Conservation (phyloP, 495 filamentous ascomycete species). For the Neurospora sp. region DNA sequence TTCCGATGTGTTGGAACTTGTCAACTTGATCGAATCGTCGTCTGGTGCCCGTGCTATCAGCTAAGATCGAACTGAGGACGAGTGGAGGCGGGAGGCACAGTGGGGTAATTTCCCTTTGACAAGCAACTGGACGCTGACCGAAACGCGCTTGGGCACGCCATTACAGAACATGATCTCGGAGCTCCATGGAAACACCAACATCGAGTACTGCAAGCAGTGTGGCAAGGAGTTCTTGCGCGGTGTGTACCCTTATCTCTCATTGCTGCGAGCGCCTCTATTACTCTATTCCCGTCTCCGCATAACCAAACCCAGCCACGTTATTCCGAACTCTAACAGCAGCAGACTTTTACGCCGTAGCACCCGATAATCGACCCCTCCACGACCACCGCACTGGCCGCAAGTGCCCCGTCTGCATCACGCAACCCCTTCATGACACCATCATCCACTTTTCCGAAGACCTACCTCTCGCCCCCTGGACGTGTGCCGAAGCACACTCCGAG, state of each 20-base stretch:
- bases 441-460: constrained; percentile 35
- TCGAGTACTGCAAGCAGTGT: constrained; percentile 35
- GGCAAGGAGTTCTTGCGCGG: constrained; percentile 37
- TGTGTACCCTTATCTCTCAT: constrained; percentile 1
- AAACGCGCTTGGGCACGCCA: background rate
- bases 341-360: constrained; percentile 37
- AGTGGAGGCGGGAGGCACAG: background rate
- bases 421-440: constrained; percentile 29
- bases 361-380: constrained; percentile 29
- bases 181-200: constrained; percentile 38
- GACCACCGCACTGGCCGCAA: constrained; percentile 38
- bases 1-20: background rate
- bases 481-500: constrained; percentile 23
- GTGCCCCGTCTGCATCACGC: constrained; percentile 24
- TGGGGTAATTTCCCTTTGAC: background rate
- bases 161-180: constrained; percentile 28
- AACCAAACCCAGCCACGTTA: background rate
- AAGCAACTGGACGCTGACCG: background rate
- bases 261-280: background rate
- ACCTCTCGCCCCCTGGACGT: constrained; percentile 16
- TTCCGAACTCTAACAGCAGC: background rate
- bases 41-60: background rate
- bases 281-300: background rate
- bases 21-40: no score
- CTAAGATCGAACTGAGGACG: background rate